Conservation (phyloP, 2,329 filamentous ascomycete species). For the Macrophomina phaseolina region DNA sequence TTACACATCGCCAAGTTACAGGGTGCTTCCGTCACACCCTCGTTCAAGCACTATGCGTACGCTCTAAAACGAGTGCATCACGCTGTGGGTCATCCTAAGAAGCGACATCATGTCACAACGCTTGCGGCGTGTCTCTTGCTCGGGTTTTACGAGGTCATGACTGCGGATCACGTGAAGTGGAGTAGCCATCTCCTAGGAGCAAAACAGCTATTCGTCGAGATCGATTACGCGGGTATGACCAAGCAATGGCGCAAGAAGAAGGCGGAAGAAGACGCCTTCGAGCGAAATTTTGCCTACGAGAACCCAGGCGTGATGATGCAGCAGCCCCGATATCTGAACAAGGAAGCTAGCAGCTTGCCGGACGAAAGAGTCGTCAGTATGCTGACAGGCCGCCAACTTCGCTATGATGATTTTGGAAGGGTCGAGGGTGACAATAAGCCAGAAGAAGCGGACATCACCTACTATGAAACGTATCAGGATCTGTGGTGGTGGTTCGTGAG, state of each 20-base stretch:
- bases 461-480: conserved; percentile 81
- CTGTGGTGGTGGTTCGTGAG: conserved; percentile 96
- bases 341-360: conserved; percentile 29
- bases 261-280: conserved; percentile 52
- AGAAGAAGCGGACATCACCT: conserved; percentile 68
- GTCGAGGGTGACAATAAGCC: conserved; percentile 44
- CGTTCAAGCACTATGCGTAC: conserved; percentile 90
- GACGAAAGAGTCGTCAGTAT: conserved; percentile 61
- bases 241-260: conserved; percentile 71
- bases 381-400: conserved; percentile 62
- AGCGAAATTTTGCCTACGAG: conserved; percentile 42
- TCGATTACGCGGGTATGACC: conserved; percentile 77
- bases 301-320: conserved; percentile 41
- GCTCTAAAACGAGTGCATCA: conserved; percentile 78
- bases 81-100: conserved; percentile 71
- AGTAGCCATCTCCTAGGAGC: conserved; percentile 88
- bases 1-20: conserved; percentile 87
- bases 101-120: conserved; percentile 77
- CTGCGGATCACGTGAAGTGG: conserved; percentile 94
- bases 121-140: conserved; percentile 87
- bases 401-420: conserved; percentile 63
- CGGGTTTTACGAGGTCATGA: conserved; percentile 93
- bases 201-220: conserved; percentile 79
- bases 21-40: conserved; percentile 73
- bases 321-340: conserved; percentile 40